Evolutionary conservation across 305 asterid genomes (phyloP).

Genomic region (Salvia sclarea): DNA sequence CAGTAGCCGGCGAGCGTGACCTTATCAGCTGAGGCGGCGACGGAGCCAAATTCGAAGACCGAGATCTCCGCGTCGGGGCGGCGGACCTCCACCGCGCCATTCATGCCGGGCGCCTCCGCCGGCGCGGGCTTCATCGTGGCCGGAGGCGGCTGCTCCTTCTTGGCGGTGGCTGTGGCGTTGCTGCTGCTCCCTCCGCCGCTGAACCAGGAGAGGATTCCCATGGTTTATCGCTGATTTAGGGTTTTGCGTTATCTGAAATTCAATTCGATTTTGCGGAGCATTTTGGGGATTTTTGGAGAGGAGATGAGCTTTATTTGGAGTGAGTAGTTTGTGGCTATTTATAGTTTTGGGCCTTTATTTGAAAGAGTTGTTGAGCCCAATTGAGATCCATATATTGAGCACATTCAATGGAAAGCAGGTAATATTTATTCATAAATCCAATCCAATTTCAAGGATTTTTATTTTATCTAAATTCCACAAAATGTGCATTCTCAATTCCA

Average conservation of each 20-base stretch:
- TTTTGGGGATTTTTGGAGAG: background rate
- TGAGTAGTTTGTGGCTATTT: background rate
- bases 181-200: slow-evolving; percentile 31
- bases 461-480: no score
- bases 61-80: slow-evolving; percentile 58
- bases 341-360: background rate
- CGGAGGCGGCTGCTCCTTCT: slow-evolving; percentile 31
- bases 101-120: slow-evolving; percentile 66
- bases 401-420: no score
- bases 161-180: no score
- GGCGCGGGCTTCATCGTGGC: slow-evolving; percentile 34
- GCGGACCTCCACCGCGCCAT: slow-evolving; percentile 84
- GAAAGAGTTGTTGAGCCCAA: background rate
- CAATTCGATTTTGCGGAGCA: background rate
- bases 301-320: background rate
- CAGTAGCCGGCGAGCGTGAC: slow-evolving; percentile 88
- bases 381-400: no score
- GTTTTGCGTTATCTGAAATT: slow-evolving; percentile 35
- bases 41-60: slow-evolving; percentile 83
- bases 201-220: slow-evolving; percentile 67
- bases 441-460: no score
- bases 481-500: no score
- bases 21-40: slow-evolving; percentile 79
- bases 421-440: no score
- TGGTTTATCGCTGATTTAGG: slow-evolving; percentile 34